Evolutionary conservation across 306 rosid species (phyloP), one percentile per base, ranked within the genome.

Genomic region (Dalbergia cochinchinensis): DNA sequence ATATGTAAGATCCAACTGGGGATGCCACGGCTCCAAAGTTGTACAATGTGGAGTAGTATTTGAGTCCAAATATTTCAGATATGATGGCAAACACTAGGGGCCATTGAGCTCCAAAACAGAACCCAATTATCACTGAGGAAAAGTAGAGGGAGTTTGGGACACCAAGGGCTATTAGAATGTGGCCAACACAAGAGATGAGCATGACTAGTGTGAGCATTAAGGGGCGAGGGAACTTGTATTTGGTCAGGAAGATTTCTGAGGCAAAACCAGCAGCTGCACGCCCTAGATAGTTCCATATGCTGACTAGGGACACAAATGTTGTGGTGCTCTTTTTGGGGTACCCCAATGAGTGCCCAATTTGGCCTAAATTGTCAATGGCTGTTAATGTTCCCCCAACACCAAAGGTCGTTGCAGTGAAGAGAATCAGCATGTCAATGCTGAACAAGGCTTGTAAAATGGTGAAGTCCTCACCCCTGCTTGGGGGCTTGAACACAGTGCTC

Each of bases 221-320:
- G 0, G 97, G 90, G 6, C 97, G 91, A 9, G 97, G 94, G 48
- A 90, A 33, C 62, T 76, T 84, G 88, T 84, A 90, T 54, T 87
- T 92, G 45, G 75, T 80, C 35, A 89, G 77, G n/a, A 92, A 80
- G 7, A 86, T 58, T 77, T 90, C 97, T 0, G 97, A 92, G 12
- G 68, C 77, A 44, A 88, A 90, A 4, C 94, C 94, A 0, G 93
- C 35, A 8, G 50, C 73, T 0, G 64, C 94, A 41, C 94, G 73
- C 69, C 97, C 94, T 1, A 90, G 80, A 10, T 89, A 92, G 76
- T 90, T 90, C 94, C 94, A 90, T 59, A 92, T 92, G 74, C 97
- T 92, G 3, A 89, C 87, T 1, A 92, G 82, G 13, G 97, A 90
- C 26, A 92, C 87, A 20, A 90, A 92, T 10, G 97, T 92, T 58